These are phyloP conservation scores for Lecanoromycetidae sp. DNA, from an alignment of 2,329 filamentous ascomycete species.

Conservation along the genomic window DNA sequence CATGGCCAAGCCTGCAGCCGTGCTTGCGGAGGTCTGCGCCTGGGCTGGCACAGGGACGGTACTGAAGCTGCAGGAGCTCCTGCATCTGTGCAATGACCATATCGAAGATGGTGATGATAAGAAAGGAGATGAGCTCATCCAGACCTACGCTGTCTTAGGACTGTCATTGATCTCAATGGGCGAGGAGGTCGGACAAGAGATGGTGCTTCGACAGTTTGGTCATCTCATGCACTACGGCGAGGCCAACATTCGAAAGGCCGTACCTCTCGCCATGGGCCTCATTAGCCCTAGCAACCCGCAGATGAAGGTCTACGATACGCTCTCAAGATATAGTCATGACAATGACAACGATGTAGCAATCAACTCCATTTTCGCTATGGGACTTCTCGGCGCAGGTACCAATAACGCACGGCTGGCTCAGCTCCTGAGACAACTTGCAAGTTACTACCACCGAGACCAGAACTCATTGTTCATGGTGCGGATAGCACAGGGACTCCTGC, in stretches of 20 bases:
- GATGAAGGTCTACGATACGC: constrained; percentile 98
- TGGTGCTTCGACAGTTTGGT: constrained; percentile 94
- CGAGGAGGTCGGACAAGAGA: constrained; percentile 95
- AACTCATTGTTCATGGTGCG: constrained; percentile 98
- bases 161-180: constrained; percentile 94
- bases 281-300: constrained; percentile 97
- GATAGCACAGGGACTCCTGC: constrained; percentile 90
- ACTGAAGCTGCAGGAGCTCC: constrained; percentile 88
- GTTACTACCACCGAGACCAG: constrained; percentile 95
- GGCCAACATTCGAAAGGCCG: constrained; percentile 89
- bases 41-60: constrained; percentile 97
- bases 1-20: constrained; percentile 89
- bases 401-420: constrained; percentile 97
- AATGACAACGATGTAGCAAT: constrained; percentile 97
- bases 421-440: constrained; percentile 83
- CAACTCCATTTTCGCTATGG: constrained; percentile 99
- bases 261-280: constrained; percentile 90
- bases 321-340: constrained; percentile 95
- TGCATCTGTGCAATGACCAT: constrained; percentile 97
- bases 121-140: constrained; percentile 87
- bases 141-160: constrained; percentile 90
- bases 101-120: constrained; percentile 83
- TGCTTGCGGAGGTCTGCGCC: constrained; percentile 90
- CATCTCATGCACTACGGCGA: constrained; percentile 99
- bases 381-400: constrained; percentile 86